These are phyloP conservation scores for Wickerhamiella infanticola DNA, from an alignment of 1,139 yeast species.

Conservation along the genomic window DNA sequence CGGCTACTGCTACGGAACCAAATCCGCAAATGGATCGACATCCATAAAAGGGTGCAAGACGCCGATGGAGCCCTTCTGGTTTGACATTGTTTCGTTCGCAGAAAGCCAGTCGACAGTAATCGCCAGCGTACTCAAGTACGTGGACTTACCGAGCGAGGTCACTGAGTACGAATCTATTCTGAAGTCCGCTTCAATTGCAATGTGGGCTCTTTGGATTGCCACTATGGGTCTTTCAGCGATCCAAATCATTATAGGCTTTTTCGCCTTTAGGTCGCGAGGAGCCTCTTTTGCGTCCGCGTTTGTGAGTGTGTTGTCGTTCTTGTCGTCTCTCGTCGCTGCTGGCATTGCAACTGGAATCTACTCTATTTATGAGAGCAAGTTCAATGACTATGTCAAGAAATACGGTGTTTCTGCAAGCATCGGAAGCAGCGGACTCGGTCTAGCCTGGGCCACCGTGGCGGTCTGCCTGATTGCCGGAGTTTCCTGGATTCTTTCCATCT, in stretches of 20 bases:
- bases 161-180: constrained; percentile 23
- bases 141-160: constrained; percentile 19
- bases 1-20: constrained; percentile 55
- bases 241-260: constrained; percentile 28
- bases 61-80: constrained; percentile 39
- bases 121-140: constrained; percentile 18
- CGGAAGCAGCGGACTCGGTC: constrained; percentile 25
- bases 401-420: constrained; percentile 29
- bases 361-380: constrained; percentile 23
- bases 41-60: constrained; percentile 27
- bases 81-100: constrained; percentile 39
- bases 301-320: constrained; percentile 16
- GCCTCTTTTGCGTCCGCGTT: constrained; percentile 23
- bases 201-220: constrained; percentile 33
- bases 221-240: constrained; percentile 30
- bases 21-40: constrained; percentile 17
- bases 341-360: constrained; percentile 34
- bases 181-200: constrained; percentile 29
- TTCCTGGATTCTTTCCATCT: constrained; percentile 29
- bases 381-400: constrained; percentile 22
- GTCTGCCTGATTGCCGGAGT: constrained; percentile 26
- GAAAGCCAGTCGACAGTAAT: constrained; percentile 21
- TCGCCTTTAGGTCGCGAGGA: constrained; percentile 25
- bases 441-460: constrained; percentile 34
- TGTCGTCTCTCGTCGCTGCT: constrained; percentile 23